Evolutionary conservation across 768 basidiomycete species (phyloP).

Genomic region (Suillus hirtellus): DNA sequence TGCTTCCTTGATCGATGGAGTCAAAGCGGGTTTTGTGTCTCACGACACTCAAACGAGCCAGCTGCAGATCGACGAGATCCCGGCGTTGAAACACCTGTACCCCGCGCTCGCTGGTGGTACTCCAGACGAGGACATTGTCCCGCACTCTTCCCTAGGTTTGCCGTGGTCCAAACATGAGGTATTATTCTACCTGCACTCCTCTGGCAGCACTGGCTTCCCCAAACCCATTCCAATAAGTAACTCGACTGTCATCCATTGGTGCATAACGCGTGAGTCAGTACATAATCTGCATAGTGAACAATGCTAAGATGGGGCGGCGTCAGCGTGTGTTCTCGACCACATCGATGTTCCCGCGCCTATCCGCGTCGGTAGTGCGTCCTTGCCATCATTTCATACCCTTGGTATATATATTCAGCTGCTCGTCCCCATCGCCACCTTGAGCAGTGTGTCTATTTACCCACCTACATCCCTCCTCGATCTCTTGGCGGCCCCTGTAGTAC

Average conservation of each 20-base stretch:
- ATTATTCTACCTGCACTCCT: slow-evolving; percentile 48
- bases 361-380: slow-evolving; percentile 24
- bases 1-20: slow-evolving; percentile 14
- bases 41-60: not conserved
- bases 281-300: not conserved
- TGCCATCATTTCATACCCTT: slow-evolving; percentile 30
- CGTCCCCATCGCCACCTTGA: slow-evolving; percentile 19
- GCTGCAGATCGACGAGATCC: slow-evolving; percentile 22
- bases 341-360: slow-evolving; percentile 15
- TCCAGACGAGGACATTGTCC: slow-evolving; percentile 17
- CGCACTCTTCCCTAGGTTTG: slow-evolving; percentile 15
- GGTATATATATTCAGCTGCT: slow-evolving; percentile 22
- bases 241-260: slow-evolving; percentile 36
- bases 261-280: slow-evolving; percentile 33
- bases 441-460: slow-evolving; percentile 26
- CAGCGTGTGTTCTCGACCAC: slow-evolving; percentile 13
- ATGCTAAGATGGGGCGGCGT: not conserved
- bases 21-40: slow-evolving; percentile 12
- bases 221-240: slow-evolving; percentile 45
- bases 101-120: slow-evolving; percentile 41
- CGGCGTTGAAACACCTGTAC: slow-evolving; percentile 31
- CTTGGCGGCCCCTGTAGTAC: slow-evolving; percentile 32
- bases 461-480: slow-evolving; percentile 26
- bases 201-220: slow-evolving; percentile 51
- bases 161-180: slow-evolving; percentile 34